A percentile compares a stretch with the other conserved stretches of the same genome.
Conservation (phyloP, 78 protist species). For the Anaeramoeba flamelloides region DNA sequence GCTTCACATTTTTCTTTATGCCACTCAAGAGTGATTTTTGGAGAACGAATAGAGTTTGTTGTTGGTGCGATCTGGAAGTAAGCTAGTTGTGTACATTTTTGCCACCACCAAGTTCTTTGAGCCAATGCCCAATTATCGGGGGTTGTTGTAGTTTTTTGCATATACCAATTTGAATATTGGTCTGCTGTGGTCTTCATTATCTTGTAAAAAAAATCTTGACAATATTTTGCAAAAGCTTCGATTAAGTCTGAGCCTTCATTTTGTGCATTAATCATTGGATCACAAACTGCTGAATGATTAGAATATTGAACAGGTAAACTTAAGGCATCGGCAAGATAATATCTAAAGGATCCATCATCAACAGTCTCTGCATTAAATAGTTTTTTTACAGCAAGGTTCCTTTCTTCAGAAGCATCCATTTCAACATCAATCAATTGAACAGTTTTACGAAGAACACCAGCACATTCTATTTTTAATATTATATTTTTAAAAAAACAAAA, state of each 20-base stretch:
- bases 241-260: too few species aligned
- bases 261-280: not conserved
- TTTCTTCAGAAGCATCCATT: not conserved
- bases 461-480: constrained; percentile 1
- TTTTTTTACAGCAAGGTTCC: not conserved
- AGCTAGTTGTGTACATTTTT: constrained; percentile 32
- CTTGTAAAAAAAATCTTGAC: too few species aligned
- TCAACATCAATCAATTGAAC: constrained; percentile 12
- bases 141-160: too few species aligned
- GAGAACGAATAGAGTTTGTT: not conserved
- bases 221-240: too few species aligned
- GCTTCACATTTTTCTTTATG: not conserved
- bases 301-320: constrained; percentile 19
- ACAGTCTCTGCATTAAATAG: not conserved
- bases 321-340: constrained; percentile 20
- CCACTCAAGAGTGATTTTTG: not conserved
- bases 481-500: constrained; percentile 14
- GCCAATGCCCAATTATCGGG: too few species aligned
- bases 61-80: constrained; percentile 25
- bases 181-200: too few species aligned
- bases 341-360: constrained; percentile 2
- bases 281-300: constrained; percentile 4
- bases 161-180: too few species aligned
- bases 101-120: constrained; percentile 22
- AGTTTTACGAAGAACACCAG: not conserved